Percentiles rank a stretch among this genome's conserved stretches.
These are phyloP conservation scores for Biscogniauxia sp. DNA, from an alignment of 2,329 filamentous ascomycete species.

Conservation along the genomic window DNA sequence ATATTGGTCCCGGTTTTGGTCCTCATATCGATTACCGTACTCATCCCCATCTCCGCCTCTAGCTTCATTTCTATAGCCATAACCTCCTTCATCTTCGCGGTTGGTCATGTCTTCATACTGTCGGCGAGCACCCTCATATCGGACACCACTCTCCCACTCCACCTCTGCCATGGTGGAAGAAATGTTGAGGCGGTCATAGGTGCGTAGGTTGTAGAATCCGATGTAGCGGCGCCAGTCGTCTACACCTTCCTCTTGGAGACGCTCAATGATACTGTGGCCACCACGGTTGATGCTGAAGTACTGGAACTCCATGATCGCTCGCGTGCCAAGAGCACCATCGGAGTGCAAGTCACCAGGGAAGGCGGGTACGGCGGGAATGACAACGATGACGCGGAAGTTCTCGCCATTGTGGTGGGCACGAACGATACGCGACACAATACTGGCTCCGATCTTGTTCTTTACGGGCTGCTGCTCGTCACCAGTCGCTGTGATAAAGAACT, in stretches of 20 bases:
- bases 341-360: conserved; percentile 78
- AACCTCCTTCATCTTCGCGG: conserved; percentile 13
- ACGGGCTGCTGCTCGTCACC: conserved; percentile 68
- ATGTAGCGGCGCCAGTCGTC: conserved; percentile 70
- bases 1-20: conserved; percentile 49
- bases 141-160: conserved; percentile 62
- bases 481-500: conserved; percentile 87
- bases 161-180: conserved; percentile 59
- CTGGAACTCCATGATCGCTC: conserved; percentile 87
- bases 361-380: conserved; percentile 77
- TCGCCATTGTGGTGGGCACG: conserved; percentile 65
- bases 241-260: conserved; percentile 62
- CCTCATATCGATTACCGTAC: conserved; percentile 30
- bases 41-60: conserved; percentile 20
- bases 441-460: conserved; percentile 73
- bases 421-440: conserved; percentile 74
- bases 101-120: conserved; percentile 61
- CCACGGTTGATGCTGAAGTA: conserved; percentile 77
- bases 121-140: conserved; percentile 64
- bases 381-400: conserved; percentile 70
- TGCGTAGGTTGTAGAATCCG: conserved; percentile 80
- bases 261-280: conserved; percentile 74
- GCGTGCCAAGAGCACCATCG: conserved; percentile 70
- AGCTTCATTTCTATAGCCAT: conserved; percentile 8
- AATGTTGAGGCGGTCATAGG: conserved; percentile 79